Evolutionary conservation across 140 eudicot species (phyloP), one percentile per base, ranked within the genome.

Genomic region (Anethum foeniculum): DNA sequence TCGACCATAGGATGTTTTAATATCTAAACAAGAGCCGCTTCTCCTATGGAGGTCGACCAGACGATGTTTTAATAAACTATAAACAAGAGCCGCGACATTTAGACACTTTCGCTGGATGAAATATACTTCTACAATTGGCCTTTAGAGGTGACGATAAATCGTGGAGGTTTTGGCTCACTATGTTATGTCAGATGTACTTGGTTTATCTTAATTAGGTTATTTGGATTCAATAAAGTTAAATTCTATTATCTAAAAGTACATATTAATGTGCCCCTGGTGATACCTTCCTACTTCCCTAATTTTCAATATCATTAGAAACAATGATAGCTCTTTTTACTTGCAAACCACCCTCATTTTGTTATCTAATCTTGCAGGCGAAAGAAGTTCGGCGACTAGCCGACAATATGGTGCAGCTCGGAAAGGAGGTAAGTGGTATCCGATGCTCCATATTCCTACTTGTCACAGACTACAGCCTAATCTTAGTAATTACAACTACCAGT

Each of bases 331-430:
- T 41, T 46, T 75, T 38, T 30, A 27, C 23, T 46, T 46, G 60
- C 79, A 44, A 25, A 27, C 13, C 19, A 5, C 19, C 51, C 12
- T 73, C 77, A 73, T 56, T 74, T n/a, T 77, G 13, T 21, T 54
- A 36, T 74, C n/a, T 5, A 9, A 32, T 75, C 48, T 25, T 71
- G 81, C 56, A 94, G 98, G 98, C 98, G 19, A 92, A 92, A 91
- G 99, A 95, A 86, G 91, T 94, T 18, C 96, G 99, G 2, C 84
- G 99, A 80, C 90, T 92, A 79, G 99, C 99, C 85, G 99, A 94
- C 84, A 92, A 92, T 80, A 94, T 94, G 99, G 97, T 94, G 41
- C 93, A 90, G 80, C 93, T 94, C n/a, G 99, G 99, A 11, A 94
- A 94, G 85, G 97, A 94, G 96, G 99, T 91, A 67, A 18, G 89